These are phyloP conservation scores for Talaromyces funiculosus DNA, from an alignment of 2,329 filamentous ascomycete species.

Conservation along the genomic window DNA sequence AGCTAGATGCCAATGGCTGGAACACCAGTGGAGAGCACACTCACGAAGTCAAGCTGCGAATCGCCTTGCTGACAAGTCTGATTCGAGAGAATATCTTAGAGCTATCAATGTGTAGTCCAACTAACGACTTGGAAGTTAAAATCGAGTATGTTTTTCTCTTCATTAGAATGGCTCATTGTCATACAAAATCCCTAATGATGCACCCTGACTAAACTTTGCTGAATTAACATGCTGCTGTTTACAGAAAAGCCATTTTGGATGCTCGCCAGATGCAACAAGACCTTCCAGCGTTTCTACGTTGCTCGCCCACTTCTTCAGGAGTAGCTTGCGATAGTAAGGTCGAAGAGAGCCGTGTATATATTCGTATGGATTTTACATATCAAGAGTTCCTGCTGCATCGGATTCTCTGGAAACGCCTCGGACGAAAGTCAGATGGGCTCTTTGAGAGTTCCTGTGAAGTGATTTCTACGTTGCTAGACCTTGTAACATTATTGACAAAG, in stretches of 20 bases:
- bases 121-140: neutral
- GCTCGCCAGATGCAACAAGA: neutral
- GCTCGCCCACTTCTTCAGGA: neutral
- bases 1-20: constrained; percentile 7
- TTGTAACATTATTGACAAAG: neutral
- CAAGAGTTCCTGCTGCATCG: neutral
- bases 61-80: neutral
- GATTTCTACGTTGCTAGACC: neutral
- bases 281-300: neutral
- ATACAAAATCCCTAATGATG: neutral
- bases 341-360: neutral
- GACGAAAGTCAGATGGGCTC: neutral
- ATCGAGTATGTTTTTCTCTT: neutral
- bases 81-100: constrained; percentile 11
- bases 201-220: neutral
- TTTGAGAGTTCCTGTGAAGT: neutral
- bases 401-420: neutral
- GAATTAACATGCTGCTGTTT: neutral
- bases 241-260: neutral
- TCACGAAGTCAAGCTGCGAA: neutral
- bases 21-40: neutral
- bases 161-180: neutral
- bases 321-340: neutral
- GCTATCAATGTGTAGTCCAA: neutral
- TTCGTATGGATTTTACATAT: neutral